Evolutionary conservation across 2,329 filamentous ascomycete species (phyloP), one percentile per base, ranked within the genome.

Genomic region (Diaporthe ilicicola): DNA sequence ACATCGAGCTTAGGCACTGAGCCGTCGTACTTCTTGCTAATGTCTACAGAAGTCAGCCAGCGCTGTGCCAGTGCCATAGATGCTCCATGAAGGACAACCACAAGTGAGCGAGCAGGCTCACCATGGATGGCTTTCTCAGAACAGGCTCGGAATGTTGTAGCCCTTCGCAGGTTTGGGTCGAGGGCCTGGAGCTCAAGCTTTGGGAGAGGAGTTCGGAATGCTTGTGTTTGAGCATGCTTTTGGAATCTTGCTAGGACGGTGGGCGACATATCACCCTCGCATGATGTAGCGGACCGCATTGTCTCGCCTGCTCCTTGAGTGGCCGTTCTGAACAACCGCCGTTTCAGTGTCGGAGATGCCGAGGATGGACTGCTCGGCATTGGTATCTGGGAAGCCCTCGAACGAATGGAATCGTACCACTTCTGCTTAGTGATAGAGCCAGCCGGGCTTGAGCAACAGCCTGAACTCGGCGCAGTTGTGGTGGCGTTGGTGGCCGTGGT

Each of bases 321-420:
- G 10, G 8, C n/a, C 6, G 34, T 32, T 34, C 46, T 59, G 22
- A 71, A 61, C 5, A 65, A 59, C 5, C 64, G 64, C 22, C 64
- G 51, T 27, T 62, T 69, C 42, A 61, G n/a, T 39, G 54, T 51
- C 19, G 48, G 64, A 6, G 55, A 62, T 37, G 55, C 48, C 4
- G 69, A 48, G 17, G 39, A 15, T 3, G 69, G 29, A 46, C 55
- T 73, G 17, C 61, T 71, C 13, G 68, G 55, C 17, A 32, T 65
- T n/a, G 71, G 69, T 19, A 72, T 68, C 9, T 71, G 69, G 7
- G 71, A 73, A 8, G 44, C 39, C 42, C 39, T 64, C 10, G 69
- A 61, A 9, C 71, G 71, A 34, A 73, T 24, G 4, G 69, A 71
- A 34, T 56, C 51, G 42, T 69, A 71, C 71, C 69, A 71, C 42